Percentiles rank a stretch among this genome's conserved stretches.
These are phyloP conservation scores for Sarcodon aspratus DNA, from an alignment of 768 basidiomycete genomes.

Conservation along the genomic window DNA sequence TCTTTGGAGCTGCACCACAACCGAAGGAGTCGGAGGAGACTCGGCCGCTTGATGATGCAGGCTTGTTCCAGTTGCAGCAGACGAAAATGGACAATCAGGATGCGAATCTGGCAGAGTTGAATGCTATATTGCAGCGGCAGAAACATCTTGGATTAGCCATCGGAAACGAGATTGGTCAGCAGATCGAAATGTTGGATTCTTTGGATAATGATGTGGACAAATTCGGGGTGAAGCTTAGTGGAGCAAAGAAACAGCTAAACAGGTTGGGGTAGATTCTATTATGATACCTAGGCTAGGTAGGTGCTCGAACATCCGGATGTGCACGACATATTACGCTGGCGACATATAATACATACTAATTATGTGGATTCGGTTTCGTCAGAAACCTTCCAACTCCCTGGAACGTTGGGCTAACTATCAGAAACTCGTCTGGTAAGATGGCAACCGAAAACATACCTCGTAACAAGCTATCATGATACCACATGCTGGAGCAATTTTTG, in stretches of 20 bases:
- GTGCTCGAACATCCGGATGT: neutral
- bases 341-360: too few relatives aligned
- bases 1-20: slow-evolving; percentile 59
- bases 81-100: slow-evolving; percentile 80
- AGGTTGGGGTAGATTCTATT: slow-evolving; percentile 41
- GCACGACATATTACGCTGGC: neutral
- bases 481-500: slow-evolving; percentile 95
- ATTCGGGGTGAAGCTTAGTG: slow-evolving; percentile 67
- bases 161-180: slow-evolving; percentile 64
- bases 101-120: slow-evolving; percentile 63
- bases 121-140: slow-evolving; percentile 76
- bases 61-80: slow-evolving; percentile 71
- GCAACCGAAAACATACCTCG: slow-evolving; percentile 46
- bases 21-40: slow-evolving; percentile 80
- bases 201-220: slow-evolving; percentile 66
- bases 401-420: slow-evolving; percentile 2
- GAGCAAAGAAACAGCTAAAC: slow-evolving; percentile 75
- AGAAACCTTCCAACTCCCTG: slow-evolving; percentile 52
- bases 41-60: slow-evolving; percentile 77
- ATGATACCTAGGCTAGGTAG: slow-evolving; percentile 3
- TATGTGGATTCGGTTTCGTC: slow-evolving; percentile 17
- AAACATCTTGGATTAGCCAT: slow-evolving; percentile 83
- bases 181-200: slow-evolving; percentile 81
- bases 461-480: slow-evolving; percentile 97
- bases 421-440: neutral